phyloP scores from a whole-genome alignment of 495 filamentous ascomycete genomes.

The Clavariopsis aquatica region DNA sequence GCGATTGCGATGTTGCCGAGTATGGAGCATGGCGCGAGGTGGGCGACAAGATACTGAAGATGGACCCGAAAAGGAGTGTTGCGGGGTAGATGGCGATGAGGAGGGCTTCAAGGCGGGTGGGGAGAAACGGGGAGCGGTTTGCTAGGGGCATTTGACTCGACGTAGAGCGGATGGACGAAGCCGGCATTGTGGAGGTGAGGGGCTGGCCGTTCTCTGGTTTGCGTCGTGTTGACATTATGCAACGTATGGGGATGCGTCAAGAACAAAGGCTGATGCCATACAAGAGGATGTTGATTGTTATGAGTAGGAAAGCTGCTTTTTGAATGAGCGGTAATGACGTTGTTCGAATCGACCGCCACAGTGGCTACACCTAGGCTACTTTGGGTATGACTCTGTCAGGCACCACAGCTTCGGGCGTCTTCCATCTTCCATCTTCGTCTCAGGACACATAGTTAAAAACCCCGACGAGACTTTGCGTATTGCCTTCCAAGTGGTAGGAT shows the following conservation, averaged over 20 bases:
- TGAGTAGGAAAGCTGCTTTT: not conserved
- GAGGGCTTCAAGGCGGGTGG: conserved; percentile 62
- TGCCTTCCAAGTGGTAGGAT: no score
- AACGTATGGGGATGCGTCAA: not conserved
- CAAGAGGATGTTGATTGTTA: not conserved
- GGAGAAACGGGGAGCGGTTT: conserved; percentile 53
- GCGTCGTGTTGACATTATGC: conserved; percentile 28
- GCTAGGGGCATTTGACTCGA: not conserved
- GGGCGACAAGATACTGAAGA: conserved; percentile 78
- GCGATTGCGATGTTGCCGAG: conserved; percentile 56
- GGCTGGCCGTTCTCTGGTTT: conserved; percentile 30
- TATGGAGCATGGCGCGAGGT: conserved; percentile 62
- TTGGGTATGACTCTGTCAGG: not conserved
- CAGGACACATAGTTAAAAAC: not conserved
- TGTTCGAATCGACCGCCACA: conserved; percentile 4
- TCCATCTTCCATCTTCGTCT: conserved; percentile 3
- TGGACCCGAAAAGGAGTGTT: conserved; percentile 74
- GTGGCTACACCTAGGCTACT: not conserved
- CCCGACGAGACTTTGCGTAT: no score
- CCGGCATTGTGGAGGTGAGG: conserved; percentile 26
- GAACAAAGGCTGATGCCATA: not conserved
- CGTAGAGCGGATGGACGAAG: conserved; percentile 18
- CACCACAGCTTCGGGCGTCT: not conserved
- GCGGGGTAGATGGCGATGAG: conserved; percentile 70
- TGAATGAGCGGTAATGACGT: conserved; percentile 1